Evolutionary conservation across 441 rosid genomes (phyloP).

Genomic region (Aleurites moluccanus): DNA sequence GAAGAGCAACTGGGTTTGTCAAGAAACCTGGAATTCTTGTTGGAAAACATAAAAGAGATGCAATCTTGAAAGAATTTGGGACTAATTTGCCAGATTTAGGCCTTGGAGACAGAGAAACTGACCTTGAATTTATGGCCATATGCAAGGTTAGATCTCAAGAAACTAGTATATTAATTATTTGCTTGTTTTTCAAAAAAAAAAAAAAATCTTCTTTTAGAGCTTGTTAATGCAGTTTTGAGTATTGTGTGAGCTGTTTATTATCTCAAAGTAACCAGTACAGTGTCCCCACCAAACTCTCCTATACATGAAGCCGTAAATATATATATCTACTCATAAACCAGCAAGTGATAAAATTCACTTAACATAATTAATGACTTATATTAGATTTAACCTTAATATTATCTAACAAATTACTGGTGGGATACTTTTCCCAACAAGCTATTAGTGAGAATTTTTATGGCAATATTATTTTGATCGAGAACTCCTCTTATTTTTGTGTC

Average conservation of each 20-base stretch:
- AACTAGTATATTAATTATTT: neutral
- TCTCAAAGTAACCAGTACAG: neutral
- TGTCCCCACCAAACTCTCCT: no score
- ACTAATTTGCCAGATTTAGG: conserved; percentile 69
- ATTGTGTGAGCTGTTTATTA: neutral
- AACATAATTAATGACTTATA: no score
- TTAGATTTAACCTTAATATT: no score
- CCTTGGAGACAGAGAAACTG: conserved; percentile 70
- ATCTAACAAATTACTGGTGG: no score
- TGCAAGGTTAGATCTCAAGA: conserved; percentile 66
- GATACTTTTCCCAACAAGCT: no score
- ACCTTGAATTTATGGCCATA: conserved; percentile 72
- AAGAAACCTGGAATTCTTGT: conserved; percentile 67
- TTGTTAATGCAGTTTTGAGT: neutral
- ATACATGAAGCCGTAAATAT: no score
- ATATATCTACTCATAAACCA: no score
- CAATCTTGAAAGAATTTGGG: conserved; percentile 61
- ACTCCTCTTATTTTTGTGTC: neutral
- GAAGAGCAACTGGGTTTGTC: conserved; percentile 74
- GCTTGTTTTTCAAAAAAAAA: no score
- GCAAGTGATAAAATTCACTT: no score
- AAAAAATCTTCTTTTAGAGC: neutral
- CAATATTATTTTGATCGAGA: neutral
- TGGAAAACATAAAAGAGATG: conserved; percentile 62
- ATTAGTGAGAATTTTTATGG: conserved; percentile 33